These are phyloP conservation scores for Mycosarcoma mackinlayi DNA, from an alignment of 1,284 basidiomycete species.

Conservation along the genomic window DNA sequence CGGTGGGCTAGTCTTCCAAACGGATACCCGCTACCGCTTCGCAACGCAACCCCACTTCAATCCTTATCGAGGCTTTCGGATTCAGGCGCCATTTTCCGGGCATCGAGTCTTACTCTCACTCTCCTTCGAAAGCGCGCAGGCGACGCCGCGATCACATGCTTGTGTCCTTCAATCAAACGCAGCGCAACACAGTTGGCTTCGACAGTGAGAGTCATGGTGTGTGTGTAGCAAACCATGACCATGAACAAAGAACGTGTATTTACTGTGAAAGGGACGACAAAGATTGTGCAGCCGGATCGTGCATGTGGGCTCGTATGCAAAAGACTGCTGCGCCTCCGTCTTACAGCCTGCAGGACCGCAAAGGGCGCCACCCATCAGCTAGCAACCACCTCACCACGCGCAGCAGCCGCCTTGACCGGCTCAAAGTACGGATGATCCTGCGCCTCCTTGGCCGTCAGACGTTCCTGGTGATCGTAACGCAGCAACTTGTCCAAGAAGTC, in stretches of 20 bases:
- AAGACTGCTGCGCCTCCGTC: neutral
- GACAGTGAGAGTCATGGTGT: neutral
- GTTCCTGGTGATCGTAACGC: conserved; percentile 95
- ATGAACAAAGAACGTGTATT: neutral
- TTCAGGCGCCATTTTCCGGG: too few species aligned
- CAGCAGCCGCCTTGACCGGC: conserved; percentile 53
- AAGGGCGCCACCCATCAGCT: conserved; percentile 4
- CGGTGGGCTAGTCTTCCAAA: too few species aligned
- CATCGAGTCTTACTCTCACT: too few species aligned
- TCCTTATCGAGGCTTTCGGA: too few species aligned
- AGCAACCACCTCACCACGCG: conserved; percentile 47
- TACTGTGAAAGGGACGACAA: neutral
- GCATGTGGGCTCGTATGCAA: neutral
- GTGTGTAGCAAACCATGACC: neutral
- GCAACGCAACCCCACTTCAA: too few species aligned
- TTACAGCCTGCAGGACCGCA: neutral
- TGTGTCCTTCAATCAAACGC: neutral
- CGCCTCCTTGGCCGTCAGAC: conserved; percentile 80
- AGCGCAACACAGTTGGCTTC: neutral
- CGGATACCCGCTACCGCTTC: too few species aligned
- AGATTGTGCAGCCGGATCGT: neutral
- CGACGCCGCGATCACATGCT: too few species aligned
- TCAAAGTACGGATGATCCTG: conserved; percentile 66
- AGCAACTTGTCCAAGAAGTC: conserved; percentile 96
- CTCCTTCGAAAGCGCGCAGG: too few species aligned